These are phyloP conservation scores for Centaurea solstitialis DNA, from an alignment of 129 eudicot genomes.

Conservation along the genomic window DNA sequence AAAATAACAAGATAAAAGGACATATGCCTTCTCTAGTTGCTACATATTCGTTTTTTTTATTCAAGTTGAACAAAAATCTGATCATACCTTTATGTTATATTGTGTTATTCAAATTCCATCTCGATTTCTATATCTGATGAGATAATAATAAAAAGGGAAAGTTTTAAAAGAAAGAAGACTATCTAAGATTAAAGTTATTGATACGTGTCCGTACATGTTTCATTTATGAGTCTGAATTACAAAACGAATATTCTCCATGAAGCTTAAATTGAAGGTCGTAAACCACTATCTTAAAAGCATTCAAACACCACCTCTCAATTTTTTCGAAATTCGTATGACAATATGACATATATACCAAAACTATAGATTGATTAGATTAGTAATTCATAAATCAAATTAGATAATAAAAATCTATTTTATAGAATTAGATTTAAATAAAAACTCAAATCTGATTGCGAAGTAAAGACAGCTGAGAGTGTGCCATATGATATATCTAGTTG, in stretches of 20 bases:
- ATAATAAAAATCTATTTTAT: not conserved
- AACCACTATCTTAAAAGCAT: not conserved
- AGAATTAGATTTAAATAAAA: too few species aligned
- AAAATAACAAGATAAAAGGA: constrained; percentile 9
- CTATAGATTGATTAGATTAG: not conserved
- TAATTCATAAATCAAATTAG: not conserved
- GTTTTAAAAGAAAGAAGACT: not conserved
- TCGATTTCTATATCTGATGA: not conserved
- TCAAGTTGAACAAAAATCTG: not conserved
- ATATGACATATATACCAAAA: too few species aligned
- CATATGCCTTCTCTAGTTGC: constrained; percentile 28
- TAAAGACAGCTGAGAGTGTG: too few species aligned
- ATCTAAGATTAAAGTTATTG: not conserved
- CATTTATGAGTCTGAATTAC: not conserved
- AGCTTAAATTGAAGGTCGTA: not conserved
- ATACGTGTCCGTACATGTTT: constrained; percentile 25
- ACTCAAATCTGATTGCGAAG: too few species aligned
- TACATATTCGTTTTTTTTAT: constrained; percentile 8
- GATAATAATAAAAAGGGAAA: not conserved
- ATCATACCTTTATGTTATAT: constrained; percentile 13
- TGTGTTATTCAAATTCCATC: constrained; percentile 7
- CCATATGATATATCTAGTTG: too few species aligned
- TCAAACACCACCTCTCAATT: not conserved
- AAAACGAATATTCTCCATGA: constrained; percentile 3
- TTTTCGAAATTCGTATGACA: too few species aligned